Evolutionary conservation across 192 early-diverging fungal species (phyloP).

Genomic region (Coemansia sp.): DNA sequence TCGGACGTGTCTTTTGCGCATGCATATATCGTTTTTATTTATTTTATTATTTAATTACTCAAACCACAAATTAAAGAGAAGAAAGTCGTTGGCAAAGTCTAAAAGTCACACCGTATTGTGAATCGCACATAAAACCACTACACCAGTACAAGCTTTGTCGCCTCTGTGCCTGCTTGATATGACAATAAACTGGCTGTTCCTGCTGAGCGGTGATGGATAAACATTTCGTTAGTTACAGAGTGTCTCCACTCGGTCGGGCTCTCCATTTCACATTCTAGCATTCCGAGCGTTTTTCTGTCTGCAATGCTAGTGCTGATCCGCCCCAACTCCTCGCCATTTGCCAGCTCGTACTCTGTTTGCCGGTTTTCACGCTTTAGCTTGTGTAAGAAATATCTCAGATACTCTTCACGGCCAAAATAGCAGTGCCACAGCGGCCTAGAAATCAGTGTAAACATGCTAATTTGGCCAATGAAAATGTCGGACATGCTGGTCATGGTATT

Average conservation of each 20-base stretch:
- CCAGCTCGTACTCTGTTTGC: constrained; percentile 38
- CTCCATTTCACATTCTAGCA: neutral
- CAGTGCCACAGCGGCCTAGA: constrained; percentile 29
- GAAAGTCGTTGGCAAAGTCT: too few species aligned
- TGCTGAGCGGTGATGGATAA: neutral
- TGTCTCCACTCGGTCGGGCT: constrained; percentile 21
- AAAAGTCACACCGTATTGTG: too few species aligned
- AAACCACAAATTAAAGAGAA: neutral
- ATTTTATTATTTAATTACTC: neutral
- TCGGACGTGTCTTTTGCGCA: neutral
- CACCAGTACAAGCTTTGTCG: neutral
- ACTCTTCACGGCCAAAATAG: constrained; percentile 17
- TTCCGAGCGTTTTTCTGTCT: neutral
- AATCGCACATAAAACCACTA: neutral
- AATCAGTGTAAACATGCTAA: constrained; percentile 22
- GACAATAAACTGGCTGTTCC: neutral
- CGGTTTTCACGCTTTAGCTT: constrained; percentile 23
- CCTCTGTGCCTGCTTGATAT: neutral
- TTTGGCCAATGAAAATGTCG: constrained; percentile 29
- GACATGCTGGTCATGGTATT: constrained; percentile 34
- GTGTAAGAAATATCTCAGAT: constrained; percentile 25
- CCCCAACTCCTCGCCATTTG: constrained; percentile 30
- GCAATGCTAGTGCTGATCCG: constrained; percentile 8
- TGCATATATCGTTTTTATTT: constrained; percentile 1
- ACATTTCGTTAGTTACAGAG: constrained; percentile 19